These are phyloP conservation scores for Ascochyta rabiei DNA, from an alignment of 2,329 filamentous ascomycete species.

Conservation along the genomic window DNA sequence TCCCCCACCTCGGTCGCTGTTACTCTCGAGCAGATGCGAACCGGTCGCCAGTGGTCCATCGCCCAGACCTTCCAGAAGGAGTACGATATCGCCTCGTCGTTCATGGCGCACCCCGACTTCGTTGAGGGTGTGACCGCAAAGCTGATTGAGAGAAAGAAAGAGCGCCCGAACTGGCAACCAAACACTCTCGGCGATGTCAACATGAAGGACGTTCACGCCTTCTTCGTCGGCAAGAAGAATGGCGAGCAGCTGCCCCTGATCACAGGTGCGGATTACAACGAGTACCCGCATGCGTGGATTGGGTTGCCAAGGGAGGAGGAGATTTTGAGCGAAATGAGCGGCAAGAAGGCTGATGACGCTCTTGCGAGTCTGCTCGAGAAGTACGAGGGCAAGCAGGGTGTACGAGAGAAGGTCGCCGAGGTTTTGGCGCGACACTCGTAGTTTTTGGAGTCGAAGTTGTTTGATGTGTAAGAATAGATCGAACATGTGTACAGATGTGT, in stretches of 20 bases:
- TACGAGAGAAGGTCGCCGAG: conserved; percentile 65
- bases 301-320: conserved; percentile 76
- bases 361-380: conserved; percentile 48
- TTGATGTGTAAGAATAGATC: conserved; percentile 9
- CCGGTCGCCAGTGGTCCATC: conserved; percentile 79
- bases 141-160: conserved; percentile 72
- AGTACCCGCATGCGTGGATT: conserved; percentile 75
- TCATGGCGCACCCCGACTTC: conserved; percentile 93
- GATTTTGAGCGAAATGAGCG: conserved; percentile 54
- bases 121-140: conserved; percentile 85
- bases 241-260: conserved; percentile 64
- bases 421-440: conserved; percentile 57
- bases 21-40: conserved; percentile 79
- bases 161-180: conserved; percentile 77
- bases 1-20: conserved; percentile 90
- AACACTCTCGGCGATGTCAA: conserved; percentile 71
- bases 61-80: conserved; percentile 84
- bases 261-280: conserved; percentile 64
- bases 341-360: conserved; percentile 44
- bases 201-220: conserved; percentile 65
- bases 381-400: conserved; percentile 54
- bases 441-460: no score
- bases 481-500: neutral
- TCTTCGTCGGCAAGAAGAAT: conserved; percentile 60
- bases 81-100: conserved; percentile 79